phyloP scores from a whole-genome alignment of 768 basidiomycete genomes.

The Wakefieldia striispora region DNA sequence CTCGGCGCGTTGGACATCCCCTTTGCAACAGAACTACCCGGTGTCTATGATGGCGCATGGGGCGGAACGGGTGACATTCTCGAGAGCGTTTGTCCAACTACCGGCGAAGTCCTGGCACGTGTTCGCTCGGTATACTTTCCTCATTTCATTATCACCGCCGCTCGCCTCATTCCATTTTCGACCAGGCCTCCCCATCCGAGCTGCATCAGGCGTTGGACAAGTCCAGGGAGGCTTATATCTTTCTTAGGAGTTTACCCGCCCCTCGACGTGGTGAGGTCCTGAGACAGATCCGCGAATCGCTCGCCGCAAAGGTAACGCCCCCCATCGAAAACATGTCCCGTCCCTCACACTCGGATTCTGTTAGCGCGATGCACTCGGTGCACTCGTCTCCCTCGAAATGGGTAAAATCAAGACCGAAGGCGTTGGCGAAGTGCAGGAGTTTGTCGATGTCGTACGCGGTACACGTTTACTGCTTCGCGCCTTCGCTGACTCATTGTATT shows the following conservation, averaged over 20 bases:
- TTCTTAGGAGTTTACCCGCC: conserved; percentile 77
- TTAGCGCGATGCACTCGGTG: conserved; percentile 76
- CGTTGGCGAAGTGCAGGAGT: conserved; percentile 91
- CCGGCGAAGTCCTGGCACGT: conserved; percentile 78
- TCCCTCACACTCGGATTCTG: conserved; percentile 11
- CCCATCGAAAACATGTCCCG: not conserved
- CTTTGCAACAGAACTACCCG: conserved; percentile 53
- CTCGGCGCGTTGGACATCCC: conserved; percentile 64
- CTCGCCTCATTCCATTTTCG: conserved; percentile 17
- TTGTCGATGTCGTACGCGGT: conserved; percentile 82
- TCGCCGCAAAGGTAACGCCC: conserved; percentile 65
- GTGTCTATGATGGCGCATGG: conserved; percentile 86
- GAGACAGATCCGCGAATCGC: conserved; percentile 81
- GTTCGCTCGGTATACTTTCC: conserved; percentile 58
- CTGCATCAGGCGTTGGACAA: conserved; percentile 65
- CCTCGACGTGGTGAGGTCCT: conserved; percentile 87
- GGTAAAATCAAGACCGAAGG: conserved; percentile 92
- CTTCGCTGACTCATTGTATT: conserved; percentile 10
- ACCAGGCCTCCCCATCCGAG: conserved; percentile 69
- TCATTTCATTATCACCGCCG: not conserved
- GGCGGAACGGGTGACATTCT: conserved; percentile 68
- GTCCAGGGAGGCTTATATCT: conserved; percentile 68
- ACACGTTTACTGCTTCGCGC: not conserved
- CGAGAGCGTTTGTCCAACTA: conserved; percentile 77
- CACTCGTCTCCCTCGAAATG: conserved; percentile 85